Evolutionary conservation across 768 basidiomycete genomes (phyloP).

Genomic region (Pisolithus tinctorius): DNA sequence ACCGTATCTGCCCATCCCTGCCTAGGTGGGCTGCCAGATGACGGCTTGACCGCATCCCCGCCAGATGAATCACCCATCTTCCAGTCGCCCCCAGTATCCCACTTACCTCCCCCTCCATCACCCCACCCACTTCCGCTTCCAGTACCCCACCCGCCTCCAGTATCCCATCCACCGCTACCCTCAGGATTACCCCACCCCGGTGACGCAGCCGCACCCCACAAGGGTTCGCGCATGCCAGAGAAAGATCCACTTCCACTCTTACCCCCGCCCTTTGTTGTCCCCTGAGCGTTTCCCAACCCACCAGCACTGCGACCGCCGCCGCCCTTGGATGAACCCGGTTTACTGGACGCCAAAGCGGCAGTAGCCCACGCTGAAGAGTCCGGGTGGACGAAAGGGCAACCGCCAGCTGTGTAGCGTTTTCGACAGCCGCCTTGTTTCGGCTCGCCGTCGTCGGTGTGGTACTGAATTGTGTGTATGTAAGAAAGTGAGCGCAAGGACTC

Average conservation of each 20-base stretch:
- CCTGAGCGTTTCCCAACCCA: too few relatives aligned
- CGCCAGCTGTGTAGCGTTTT: conserved; percentile 1
- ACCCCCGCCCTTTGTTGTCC: too few relatives aligned
- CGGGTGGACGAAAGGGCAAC: conserved; percentile 28
- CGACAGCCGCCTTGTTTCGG: conserved; percentile 22
- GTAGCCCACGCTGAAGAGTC: conserved; percentile 16
- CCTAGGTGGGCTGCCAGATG: neutral
- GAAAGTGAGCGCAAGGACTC: conserved; percentile 1
- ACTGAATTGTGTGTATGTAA: conserved; percentile 10
- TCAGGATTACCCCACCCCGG: neutral
- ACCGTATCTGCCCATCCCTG: conserved; percentile 6
- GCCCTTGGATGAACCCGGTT: too few relatives aligned
- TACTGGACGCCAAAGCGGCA: conserved; percentile 9
- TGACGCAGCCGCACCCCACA: neutral
- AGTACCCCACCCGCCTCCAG: conserved; percentile 1
- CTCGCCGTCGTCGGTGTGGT: conserved; percentile 25
- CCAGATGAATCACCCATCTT: neutral
- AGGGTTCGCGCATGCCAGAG: too few relatives aligned
- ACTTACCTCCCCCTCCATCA: neutral
- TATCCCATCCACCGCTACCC: conserved; percentile 5
- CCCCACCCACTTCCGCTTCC: conserved; percentile 3
- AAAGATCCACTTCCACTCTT: too few relatives aligned
- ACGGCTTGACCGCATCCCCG: neutral
- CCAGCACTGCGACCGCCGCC: too few relatives aligned
- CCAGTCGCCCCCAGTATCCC: conserved; percentile 6